These are phyloP conservation scores for Vicia villosa DNA, from an alignment of 306 rosid species.

Conservation along the genomic window DNA sequence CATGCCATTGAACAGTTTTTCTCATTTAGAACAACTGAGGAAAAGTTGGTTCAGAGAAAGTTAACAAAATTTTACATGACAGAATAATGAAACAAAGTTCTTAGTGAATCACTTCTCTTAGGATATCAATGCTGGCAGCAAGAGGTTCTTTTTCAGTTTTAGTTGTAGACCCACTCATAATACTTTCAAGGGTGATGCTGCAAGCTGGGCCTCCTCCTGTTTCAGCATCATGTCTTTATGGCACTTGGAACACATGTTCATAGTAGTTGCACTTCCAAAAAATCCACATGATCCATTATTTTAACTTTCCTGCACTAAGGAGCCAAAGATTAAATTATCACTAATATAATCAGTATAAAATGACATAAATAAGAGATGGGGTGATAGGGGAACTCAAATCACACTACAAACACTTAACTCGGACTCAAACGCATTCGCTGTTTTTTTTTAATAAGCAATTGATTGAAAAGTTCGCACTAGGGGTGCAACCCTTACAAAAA, in stretches of 20 bases:
- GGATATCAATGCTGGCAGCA: constrained; percentile 44
- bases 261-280: constrained; percentile 85
- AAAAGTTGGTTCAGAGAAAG: too few species aligned
- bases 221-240: constrained; percentile 81
- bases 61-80: too few species aligned
- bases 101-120: too few species aligned
- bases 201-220: constrained; percentile 83
- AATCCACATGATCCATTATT: constrained; percentile 89
- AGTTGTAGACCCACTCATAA: constrained; percentile 81
- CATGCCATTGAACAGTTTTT: too few species aligned
- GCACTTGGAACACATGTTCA: constrained; percentile 97
- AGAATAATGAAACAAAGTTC: too few species aligned
- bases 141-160: constrained; percentile 48
- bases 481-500: too few species aligned
- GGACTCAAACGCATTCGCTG: too few species aligned
- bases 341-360: background rate
- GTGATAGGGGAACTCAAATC: background rate
- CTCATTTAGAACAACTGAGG: too few species aligned
- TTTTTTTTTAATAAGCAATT: too few species aligned
- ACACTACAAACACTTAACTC: background rate
- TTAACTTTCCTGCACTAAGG: constrained; percentile 53
- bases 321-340: background rate
- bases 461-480: too few species aligned
- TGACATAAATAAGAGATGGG: background rate
- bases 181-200: constrained; percentile 79